phyloP scores from a whole-genome alignment of 2,329 filamentous ascomycete species.

The Ceratocystis lukuohia region DNA sequence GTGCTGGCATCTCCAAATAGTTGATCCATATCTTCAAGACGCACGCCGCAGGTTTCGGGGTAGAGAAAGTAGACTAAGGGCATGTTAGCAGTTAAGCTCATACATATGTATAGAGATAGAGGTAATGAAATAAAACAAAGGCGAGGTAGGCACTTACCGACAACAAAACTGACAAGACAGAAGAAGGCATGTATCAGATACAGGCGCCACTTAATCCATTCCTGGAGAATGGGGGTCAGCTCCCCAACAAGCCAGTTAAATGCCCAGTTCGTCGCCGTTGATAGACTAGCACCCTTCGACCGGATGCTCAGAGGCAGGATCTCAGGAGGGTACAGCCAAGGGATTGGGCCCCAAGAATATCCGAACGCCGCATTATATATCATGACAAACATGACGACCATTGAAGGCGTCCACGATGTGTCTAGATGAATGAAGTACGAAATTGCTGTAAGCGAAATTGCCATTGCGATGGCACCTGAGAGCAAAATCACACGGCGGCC shows the following conservation, averaged over 20 bases:
- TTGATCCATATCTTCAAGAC: slow-evolving; percentile 90
- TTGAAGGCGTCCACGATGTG: slow-evolving; percentile 58
- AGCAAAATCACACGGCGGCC: slow-evolving; percentile 81
- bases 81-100: neutral
- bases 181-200: slow-evolving; percentile 96
- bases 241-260: slow-evolving; percentile 97
- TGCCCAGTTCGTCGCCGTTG: slow-evolving; percentile 93
- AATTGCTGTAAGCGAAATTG: slow-evolving; percentile 72
- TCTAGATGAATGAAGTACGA: slow-evolving; percentile 94
- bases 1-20: slow-evolving; percentile 90
- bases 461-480: slow-evolving; percentile 80
- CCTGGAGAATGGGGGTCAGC: slow-evolving; percentile 85
- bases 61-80: slow-evolving; percentile 84
- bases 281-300: slow-evolving; percentile 91
- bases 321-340: slow-evolving; percentile 97
- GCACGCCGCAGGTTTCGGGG: slow-evolving; percentile 88
- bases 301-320: slow-evolving; percentile 92
- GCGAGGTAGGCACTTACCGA: slow-evolving; percentile 53
- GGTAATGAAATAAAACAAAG: neutral
- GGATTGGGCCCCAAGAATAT: slow-evolving; percentile 89
- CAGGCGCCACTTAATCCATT: slow-evolving; percentile 81
- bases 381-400: slow-evolving; percentile 93
- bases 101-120: neutral
- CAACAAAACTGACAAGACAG: slow-evolving; percentile 85
- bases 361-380: slow-evolving; percentile 97